Conservation (phyloP, 495 filamentous ascomycete genomes). For the Hypoxylon perforatum region DNA sequence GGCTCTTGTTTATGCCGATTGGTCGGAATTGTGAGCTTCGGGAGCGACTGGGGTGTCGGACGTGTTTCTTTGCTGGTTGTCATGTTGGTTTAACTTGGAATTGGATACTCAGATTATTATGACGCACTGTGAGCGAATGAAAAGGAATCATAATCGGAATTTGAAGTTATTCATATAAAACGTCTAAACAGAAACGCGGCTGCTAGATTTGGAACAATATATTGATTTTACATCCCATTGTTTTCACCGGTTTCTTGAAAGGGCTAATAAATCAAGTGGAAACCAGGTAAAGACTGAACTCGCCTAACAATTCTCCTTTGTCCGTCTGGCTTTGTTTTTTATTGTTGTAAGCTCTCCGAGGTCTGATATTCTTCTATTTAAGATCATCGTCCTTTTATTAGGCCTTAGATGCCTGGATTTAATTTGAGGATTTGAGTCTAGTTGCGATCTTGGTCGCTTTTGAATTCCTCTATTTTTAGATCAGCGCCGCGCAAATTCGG, state of each 20-base stretch:
- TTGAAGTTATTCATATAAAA: background rate
- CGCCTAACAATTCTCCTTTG: too few species aligned
- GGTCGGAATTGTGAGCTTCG: slow-evolving; percentile 14
- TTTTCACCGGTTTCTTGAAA: background rate
- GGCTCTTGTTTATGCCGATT: background rate
- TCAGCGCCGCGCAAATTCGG: too few species aligned
- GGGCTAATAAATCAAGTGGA: too few species aligned
- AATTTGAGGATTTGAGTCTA: too few species aligned
- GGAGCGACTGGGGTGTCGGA: slow-evolving; percentile 28
- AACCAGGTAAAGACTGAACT: too few species aligned
- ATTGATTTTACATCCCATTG: background rate
- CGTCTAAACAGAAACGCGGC: background rate
- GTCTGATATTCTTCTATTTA: too few species aligned
- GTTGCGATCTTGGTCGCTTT: too few species aligned
- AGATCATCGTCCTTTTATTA: too few species aligned
- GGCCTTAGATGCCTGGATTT: too few species aligned
- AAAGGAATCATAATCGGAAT: background rate
- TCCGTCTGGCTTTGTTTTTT: too few species aligned
- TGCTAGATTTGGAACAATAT: background rate
- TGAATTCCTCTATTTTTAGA: too few species aligned
- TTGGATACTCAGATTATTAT: background rate
- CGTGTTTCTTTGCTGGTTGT: slow-evolving; percentile 1
- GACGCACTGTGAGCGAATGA: background rate
- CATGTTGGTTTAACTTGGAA: slow-evolving; percentile 10
- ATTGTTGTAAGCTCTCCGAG: too few species aligned